phyloP scores from a whole-genome alignment of 2,329 filamentous ascomycete species.

The Ambrosiella xylebori region DNA sequence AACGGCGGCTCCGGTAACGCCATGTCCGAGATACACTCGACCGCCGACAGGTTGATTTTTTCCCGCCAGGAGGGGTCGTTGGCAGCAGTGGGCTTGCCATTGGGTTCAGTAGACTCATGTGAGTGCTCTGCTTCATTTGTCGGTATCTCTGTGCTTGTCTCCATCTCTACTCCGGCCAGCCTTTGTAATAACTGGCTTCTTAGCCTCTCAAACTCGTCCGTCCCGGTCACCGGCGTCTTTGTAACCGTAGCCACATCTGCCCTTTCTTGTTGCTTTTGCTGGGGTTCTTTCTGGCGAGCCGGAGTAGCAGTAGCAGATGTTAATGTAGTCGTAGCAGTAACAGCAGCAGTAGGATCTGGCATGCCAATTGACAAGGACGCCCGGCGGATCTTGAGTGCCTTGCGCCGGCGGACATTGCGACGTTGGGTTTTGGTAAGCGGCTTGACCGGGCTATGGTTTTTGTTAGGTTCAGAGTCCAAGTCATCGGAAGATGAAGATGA shows the following conservation, averaged over 20 bases:
- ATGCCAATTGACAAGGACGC: neutral
- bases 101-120: conserved; percentile 18
- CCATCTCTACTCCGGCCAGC: conserved; percentile 8
- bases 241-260: neutral
- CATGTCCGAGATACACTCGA: conserved; percentile 64
- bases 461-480: neutral
- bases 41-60: conserved; percentile 57
- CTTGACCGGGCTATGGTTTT: neutral
- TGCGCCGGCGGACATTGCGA: conserved; percentile 9
- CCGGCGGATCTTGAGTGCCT: neutral
- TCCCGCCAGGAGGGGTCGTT: conserved; percentile 47
- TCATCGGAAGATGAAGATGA: neutral
- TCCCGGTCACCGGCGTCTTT: neutral
- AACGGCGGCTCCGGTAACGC: conserved; percentile 67
- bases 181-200: neutral
- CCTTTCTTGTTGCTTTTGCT: too few species aligned
- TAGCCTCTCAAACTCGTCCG: neutral
- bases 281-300: too few species aligned
- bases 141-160: neutral
- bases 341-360: too few species aligned
- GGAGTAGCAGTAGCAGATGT: too few species aligned
- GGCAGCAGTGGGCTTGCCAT: neutral
- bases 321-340: too few species aligned
- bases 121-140: conserved; percentile 8
- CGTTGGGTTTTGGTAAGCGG: conserved; percentile 10